These are phyloP conservation scores for Leccinum rimulosum DNA, from an alignment of 768 basidiomycete genomes.

Conservation along the genomic window DNA sequence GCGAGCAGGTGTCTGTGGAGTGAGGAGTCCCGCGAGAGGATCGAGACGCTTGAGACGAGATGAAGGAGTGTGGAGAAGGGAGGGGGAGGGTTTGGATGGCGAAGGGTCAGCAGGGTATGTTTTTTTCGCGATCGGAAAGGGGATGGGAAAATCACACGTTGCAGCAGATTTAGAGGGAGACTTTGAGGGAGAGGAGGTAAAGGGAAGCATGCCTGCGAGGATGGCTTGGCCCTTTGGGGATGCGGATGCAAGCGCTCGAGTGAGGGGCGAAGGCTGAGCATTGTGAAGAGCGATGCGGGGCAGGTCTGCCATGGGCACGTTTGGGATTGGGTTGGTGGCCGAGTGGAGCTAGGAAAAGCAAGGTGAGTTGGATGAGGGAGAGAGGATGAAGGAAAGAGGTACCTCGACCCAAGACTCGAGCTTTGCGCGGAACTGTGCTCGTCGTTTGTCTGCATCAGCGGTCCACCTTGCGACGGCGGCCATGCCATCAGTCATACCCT, in stretches of 20 bases:
- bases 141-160: slow-evolving; percentile 24
- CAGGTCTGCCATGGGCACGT: slow-evolving; percentile 62
- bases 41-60: slow-evolving; percentile 37
- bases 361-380: slow-evolving; percentile 7
- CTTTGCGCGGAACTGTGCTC: slow-evolving; percentile 55
- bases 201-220: slow-evolving; percentile 32
- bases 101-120: slow-evolving; percentile 34
- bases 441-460: slow-evolving; percentile 59
- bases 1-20: slow-evolving; percentile 38
- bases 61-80: slow-evolving; percentile 68
- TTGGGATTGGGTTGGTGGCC: slow-evolving; percentile 43
- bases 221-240: slow-evolving; percentile 57
- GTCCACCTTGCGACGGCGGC: slow-evolving; percentile 89
- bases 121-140: slow-evolving; percentile 46
- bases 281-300: slow-evolving; percentile 50
- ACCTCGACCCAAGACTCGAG: slow-evolving; percentile 67
- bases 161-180: slow-evolving; percentile 34
- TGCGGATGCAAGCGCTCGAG: slow-evolving; percentile 66
- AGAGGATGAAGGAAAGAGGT: not conserved
- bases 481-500: slow-evolving; percentile 80
- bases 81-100: slow-evolving; percentile 45
- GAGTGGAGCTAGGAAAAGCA: slow-evolving; percentile 47
- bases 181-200: slow-evolving; percentile 38
- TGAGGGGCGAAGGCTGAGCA: slow-evolving; percentile 63
- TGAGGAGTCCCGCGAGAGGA: slow-evolving; percentile 36